phyloP scores from a whole-genome alignment of 371 early-diverging fungal genomes.

The Saksenaea vasiformis region DNA sequence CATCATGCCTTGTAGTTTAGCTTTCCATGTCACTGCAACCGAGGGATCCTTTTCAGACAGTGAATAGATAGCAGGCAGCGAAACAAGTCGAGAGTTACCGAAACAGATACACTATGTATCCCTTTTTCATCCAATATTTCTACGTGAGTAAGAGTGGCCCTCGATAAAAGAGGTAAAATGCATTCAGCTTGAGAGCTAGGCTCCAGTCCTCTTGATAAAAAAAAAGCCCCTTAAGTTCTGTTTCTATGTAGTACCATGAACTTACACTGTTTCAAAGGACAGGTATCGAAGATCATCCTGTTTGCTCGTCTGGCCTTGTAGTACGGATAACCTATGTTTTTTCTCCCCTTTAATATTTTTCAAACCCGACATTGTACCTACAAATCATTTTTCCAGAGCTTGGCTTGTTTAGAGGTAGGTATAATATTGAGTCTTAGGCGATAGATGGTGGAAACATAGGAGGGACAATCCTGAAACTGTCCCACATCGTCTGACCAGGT shows the following conservation, averaged over 20 bases:
- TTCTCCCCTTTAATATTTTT: neutral
- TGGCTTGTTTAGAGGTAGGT: neutral
- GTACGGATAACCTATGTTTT: neutral
- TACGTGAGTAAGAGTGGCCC: neutral
- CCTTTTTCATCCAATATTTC: neutral
- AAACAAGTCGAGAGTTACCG: neutral
- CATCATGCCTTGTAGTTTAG: no score
- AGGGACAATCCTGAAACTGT: neutral
- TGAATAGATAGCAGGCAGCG: neutral
- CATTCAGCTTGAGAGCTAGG: neutral
- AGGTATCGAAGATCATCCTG: slow-evolving; percentile 2
- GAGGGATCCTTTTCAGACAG: no score
- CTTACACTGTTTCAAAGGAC: neutral
- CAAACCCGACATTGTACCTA: neutral
- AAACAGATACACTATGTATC: slow-evolving; percentile 14
- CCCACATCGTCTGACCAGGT: neutral
- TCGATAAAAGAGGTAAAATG: neutral
- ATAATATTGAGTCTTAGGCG: slow-evolving; percentile 2
- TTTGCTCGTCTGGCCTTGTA: neutral
- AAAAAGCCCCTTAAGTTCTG: neutral
- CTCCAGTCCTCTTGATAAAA: neutral
- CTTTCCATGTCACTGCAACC: no score
- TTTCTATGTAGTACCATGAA: neutral
- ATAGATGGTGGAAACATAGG: slow-evolving; percentile 1
- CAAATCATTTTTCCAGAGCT: slow-evolving; percentile 17